Evolutionary conservation across 2,329 filamentous ascomycete genomes (phyloP).

Genomic region (Lecanicillium sp.): DNA sequence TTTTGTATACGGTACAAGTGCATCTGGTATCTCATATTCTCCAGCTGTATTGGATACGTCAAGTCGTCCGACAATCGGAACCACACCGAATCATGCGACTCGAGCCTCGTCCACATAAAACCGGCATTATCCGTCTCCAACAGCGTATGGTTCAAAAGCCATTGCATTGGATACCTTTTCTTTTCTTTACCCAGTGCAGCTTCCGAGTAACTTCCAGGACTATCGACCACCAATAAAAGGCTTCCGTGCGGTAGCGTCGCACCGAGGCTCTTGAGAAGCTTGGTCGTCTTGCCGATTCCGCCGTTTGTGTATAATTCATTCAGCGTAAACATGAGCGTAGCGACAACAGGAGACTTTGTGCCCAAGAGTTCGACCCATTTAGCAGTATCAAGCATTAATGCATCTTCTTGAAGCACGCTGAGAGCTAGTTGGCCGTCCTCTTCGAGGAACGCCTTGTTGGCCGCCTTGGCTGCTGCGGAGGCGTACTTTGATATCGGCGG

Average conservation of each 20-base stretch:
- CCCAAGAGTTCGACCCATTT: conserved; percentile 25
- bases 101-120: conserved; percentile 62
- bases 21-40: conserved; percentile 93
- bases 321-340: conserved; percentile 87
- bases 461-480: conserved; percentile 34
- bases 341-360: conserved; percentile 36
- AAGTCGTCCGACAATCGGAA: conserved; percentile 64
- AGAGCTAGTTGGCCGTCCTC: conserved; percentile 26
- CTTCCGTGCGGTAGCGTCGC: conserved; percentile 47
- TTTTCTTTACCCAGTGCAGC: conserved; percentile 56
- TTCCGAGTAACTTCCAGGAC: conserved; percentile 86
- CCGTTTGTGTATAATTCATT: conserved; percentile 87
- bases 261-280: conserved; percentile 64
- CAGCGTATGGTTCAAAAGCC: conserved; percentile 79
- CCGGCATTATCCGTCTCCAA: conserved; percentile 33
- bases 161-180: conserved; percentile 83
- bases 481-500: conserved; percentile 44
- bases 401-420: conserved; percentile 39
- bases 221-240: conserved; percentile 79
- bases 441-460: conserved; percentile 35
- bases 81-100: conserved; percentile 74
- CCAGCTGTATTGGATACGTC: conserved; percentile 74
- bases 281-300: conserved; percentile 63
- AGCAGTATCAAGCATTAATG: conserved; percentile 31
- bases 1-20: conserved; percentile 58